phyloP scores from a whole-genome alignment of 768 basidiomycete genomes.

The Macrocybe gigantea region DNA sequence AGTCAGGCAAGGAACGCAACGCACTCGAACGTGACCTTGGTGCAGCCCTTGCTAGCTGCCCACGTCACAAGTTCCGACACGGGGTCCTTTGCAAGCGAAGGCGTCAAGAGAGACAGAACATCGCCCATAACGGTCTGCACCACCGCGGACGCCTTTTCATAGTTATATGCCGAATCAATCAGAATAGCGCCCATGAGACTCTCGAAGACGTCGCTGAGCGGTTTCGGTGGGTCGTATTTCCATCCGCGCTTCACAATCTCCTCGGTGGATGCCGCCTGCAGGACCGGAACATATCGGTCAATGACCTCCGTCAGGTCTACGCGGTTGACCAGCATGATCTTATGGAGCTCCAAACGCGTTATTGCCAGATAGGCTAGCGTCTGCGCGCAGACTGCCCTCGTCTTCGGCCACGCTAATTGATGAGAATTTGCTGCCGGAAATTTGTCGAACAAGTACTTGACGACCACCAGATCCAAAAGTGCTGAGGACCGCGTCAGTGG shows the following conservation, averaged over 20 bases:
- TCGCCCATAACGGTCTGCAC: conserved; percentile 63
- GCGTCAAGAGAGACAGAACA: conserved; percentile 53
- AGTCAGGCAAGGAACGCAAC: not conserved
- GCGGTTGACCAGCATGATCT: conserved; percentile 63
- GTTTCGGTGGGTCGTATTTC: conserved; percentile 85
- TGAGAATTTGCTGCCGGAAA: conserved; percentile 72
- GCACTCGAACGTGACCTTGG: conserved; percentile 25
- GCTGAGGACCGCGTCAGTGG: conserved; percentile 33
- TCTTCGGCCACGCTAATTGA: conserved; percentile 65
- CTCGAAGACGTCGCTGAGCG: conserved; percentile 79
- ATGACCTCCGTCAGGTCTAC: conserved; percentile 64
- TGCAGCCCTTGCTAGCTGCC: conserved; percentile 55
- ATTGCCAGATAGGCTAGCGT: conserved; percentile 69
- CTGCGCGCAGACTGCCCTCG: conserved; percentile 67
- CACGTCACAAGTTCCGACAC: conserved; percentile 68
- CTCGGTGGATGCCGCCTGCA: conserved; percentile 47
- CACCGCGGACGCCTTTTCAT: conserved; percentile 59
- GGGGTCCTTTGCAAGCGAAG: conserved; percentile 62
- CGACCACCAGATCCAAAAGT: conserved; percentile 65
- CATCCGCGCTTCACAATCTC: conserved; percentile 68
- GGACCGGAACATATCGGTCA: conserved; percentile 49
- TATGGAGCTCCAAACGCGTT: conserved; percentile 60
- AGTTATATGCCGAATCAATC: conserved; percentile 72
- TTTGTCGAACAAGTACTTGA: conserved; percentile 63
- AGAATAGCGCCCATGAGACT: conserved; percentile 80